phyloP scores from a whole-genome alignment of 192 early-diverging fungal genomes.

The Linnemannia elongata region DNA sequence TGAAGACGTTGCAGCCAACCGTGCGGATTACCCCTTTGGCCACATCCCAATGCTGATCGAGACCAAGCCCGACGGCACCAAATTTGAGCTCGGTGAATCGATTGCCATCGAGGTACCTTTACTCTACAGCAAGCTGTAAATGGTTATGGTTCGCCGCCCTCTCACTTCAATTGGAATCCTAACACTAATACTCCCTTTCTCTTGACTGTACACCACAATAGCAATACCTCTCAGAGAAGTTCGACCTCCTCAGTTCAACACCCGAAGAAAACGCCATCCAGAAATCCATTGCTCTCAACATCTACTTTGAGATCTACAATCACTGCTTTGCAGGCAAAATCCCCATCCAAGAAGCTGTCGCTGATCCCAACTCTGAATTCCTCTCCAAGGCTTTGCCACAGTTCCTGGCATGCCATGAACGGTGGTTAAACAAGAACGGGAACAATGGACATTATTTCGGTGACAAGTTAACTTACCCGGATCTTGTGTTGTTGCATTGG shows the following conservation, averaged over 20 bases:
- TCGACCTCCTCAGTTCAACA: slow-evolving; percentile 30
- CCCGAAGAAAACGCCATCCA: slow-evolving; percentile 24
- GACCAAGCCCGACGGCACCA: slow-evolving; percentile 24
- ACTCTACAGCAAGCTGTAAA: no score
- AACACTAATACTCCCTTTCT: background rate
- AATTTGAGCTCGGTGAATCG: slow-evolving; percentile 41
- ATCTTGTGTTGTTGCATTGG: slow-evolving; percentile 19
- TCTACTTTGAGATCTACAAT: slow-evolving; percentile 31
- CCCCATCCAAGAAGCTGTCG: slow-evolving; percentile 15
- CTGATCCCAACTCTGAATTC: slow-evolving; percentile 18
- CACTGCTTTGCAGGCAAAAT: slow-evolving; percentile 18
- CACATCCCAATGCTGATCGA: slow-evolving; percentile 43
- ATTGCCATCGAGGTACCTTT: slow-evolving; percentile 41
- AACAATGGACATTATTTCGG: slow-evolving; percentile 48
- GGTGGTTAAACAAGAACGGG: slow-evolving; percentile 43
- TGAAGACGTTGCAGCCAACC: slow-evolving; percentile 22
- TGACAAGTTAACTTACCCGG: slow-evolving; percentile 15
- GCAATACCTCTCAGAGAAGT: slow-evolving; percentile 53
- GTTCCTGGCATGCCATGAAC: slow-evolving; percentile 24
- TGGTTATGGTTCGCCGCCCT: background rate
- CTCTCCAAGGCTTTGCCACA: slow-evolving; percentile 21
- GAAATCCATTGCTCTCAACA: slow-evolving; percentile 39
- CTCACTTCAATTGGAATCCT: background rate
- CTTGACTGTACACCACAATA: background rate
- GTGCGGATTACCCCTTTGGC: slow-evolving; percentile 32